These are phyloP conservation scores for Neurospora sp. DNA, from an alignment of 495 filamentous ascomycete genomes.

Conservation along the genomic window DNA sequence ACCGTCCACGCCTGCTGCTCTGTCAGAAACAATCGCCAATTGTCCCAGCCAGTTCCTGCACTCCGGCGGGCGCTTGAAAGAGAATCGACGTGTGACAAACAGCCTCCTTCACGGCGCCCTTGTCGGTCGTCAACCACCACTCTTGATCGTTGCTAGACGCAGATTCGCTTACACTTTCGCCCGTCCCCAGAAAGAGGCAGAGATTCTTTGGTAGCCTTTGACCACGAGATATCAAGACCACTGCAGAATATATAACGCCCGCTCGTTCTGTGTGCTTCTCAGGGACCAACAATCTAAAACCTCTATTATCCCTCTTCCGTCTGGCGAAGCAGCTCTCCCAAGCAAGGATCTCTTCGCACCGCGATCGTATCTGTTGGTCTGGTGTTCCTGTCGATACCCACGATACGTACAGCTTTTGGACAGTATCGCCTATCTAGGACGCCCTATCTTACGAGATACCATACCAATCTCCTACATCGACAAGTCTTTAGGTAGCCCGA, in stretches of 20 bases:
- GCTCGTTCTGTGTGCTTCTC: background rate
- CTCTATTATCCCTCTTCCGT: background rate
- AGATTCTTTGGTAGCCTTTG: background rate
- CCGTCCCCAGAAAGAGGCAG: background rate
- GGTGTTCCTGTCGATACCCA: background rate
- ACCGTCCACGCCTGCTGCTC: background rate
- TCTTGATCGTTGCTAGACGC: background rate
- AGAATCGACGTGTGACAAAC: background rate
- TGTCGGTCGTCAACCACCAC: background rate
- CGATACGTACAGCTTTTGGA: background rate
- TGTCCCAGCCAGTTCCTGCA: background rate
- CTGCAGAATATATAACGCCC: background rate
- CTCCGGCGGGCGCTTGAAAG: background rate
- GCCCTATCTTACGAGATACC: background rate
- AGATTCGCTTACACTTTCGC: background rate
- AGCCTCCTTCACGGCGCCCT: background rate
- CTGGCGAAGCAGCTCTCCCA: background rate
- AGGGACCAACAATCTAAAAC: background rate
- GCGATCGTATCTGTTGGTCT: background rate
- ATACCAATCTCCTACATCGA: background rate
- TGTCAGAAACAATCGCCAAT: background rate
- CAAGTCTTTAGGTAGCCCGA: background rate
- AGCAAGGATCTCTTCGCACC: background rate
- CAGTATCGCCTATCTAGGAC: background rate
- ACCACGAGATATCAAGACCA: background rate